These are phyloP conservation scores for Candida sp. DNA, from an alignment of 1,139 yeast species.

Conservation along the genomic window DNA sequence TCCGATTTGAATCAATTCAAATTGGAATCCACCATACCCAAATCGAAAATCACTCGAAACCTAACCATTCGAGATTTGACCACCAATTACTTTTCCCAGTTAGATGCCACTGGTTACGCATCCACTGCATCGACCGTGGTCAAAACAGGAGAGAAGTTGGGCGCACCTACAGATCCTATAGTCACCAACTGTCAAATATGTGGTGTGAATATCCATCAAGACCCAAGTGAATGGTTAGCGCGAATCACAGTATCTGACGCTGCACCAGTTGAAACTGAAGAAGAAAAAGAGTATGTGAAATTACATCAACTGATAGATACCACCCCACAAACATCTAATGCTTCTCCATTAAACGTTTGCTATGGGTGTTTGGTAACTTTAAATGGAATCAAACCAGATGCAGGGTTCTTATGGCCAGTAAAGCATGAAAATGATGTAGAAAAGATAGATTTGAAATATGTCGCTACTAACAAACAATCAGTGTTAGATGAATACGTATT, in stretches of 20 bases:
- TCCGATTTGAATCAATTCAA: constrained; percentile 22
- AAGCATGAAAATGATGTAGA: constrained; percentile 7
- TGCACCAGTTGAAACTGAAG: constrained; percentile 47
- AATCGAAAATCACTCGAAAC: constrained; percentile 49
- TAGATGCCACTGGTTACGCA: constrained; percentile 77
- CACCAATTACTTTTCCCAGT: constrained; percentile 64
- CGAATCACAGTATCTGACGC: constrained; percentile 68
- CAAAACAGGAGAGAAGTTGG: constrained; percentile 80
- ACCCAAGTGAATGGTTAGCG: constrained; percentile 68
- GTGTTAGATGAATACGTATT: constrained; percentile 51
- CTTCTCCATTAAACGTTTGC: constrained; percentile 42
- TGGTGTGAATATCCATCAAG: constrained; percentile 44
- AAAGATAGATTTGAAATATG: constrained; percentile 2
- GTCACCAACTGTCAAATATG: constrained; percentile 48
- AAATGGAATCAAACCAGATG: constrained; percentile 33
- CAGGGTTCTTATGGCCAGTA: constrained; percentile 54
- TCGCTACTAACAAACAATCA: constrained; percentile 20
- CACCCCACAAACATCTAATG: neutral
- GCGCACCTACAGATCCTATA: constrained; percentile 37
- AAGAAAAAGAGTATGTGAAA: constrained; percentile 38
- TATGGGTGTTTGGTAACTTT: constrained; percentile 77
- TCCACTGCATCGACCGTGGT: constrained; percentile 94
- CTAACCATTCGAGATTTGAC: constrained; percentile 82
- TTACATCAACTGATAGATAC: constrained; percentile 12
- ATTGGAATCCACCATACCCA: constrained; percentile 17